A percentile compares a stretch with the other conserved stretches of the same genome.
These are phyloP conservation scores for Pseudocercospora eumusae DNA, from an alignment of 2,329 filamentous ascomycete species.

Conservation along the genomic window DNA sequence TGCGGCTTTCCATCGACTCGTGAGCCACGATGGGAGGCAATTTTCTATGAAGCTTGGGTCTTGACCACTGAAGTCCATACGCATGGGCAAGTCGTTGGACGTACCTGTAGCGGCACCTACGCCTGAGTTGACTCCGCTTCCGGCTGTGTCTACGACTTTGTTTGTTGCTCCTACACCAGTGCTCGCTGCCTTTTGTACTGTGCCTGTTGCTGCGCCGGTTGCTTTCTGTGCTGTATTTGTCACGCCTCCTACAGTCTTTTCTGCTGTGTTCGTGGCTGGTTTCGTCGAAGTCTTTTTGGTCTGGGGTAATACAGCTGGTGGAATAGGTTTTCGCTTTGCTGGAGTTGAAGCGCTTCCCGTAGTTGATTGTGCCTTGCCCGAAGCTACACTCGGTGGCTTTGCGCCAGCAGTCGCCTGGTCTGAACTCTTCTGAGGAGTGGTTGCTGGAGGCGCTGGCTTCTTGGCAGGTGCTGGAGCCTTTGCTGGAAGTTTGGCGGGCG, in stretches of 20 bases:
- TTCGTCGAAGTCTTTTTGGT: not conserved
- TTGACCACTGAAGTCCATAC: constrained; percentile 28
- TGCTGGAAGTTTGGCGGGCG: constrained; percentile 19
- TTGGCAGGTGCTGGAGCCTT: constrained; percentile 25
- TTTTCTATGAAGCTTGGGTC: constrained; percentile 26
- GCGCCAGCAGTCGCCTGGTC: constrained; percentile 24
- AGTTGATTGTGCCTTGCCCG: constrained; percentile 12
- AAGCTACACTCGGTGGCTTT: constrained; percentile 13
- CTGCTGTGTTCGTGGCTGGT: constrained; percentile 13
- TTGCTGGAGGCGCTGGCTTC: constrained; percentile 23
- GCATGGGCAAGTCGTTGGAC: constrained; percentile 27
- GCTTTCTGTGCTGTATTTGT: constrained; percentile 27
- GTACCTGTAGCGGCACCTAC: constrained; percentile 37
- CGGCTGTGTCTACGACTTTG: constrained; percentile 33
- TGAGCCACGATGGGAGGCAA: constrained; percentile 35
- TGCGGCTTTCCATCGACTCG: constrained; percentile 31
- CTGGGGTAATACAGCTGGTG: constrained; percentile 23
- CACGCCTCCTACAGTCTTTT: constrained; percentile 18
- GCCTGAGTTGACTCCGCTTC: constrained; percentile 30
- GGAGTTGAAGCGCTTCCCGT: constrained; percentile 21
- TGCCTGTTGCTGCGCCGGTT: constrained; percentile 30
- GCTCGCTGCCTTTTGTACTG: constrained; percentile 34
- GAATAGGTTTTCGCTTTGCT: constrained; percentile 25
- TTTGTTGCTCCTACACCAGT: constrained; percentile 32
- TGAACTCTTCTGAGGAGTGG: constrained; percentile 24